A percentile compares a stretch with the other conserved stretches of the same genome.
These are phyloP conservation scores for Thuja plicata DNA, from an alignment of 83 land plant genomes.

Conservation along the genomic window DNA sequence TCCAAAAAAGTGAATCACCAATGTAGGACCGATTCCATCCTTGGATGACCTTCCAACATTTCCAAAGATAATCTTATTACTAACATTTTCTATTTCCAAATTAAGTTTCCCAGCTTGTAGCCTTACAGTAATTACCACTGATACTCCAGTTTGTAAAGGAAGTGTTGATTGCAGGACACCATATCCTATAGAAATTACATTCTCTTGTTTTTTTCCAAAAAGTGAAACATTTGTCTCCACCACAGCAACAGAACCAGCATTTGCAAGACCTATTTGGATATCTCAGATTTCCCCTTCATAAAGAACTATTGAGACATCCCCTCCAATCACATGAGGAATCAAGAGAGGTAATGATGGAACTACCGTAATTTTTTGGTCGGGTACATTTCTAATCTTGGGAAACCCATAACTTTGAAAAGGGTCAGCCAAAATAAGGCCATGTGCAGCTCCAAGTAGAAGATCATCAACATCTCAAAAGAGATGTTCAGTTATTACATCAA, in stretches of 20 bases:
- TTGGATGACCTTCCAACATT: constrained; percentile 40
- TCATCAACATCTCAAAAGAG: constrained; percentile 83
- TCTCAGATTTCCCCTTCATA: constrained; percentile 98
- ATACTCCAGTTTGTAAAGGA: constrained; percentile 87
- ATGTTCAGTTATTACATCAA: constrained; percentile 90
- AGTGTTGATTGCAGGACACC: constrained; percentile 67
- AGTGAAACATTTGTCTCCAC: constrained; percentile 80
- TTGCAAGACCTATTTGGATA: constrained; percentile 71
- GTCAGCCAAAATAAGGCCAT: constrained; percentile 81
- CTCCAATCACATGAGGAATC: constrained; percentile 79
- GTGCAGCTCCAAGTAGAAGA: constrained; percentile 67
- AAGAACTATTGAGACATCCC: constrained; percentile 74
- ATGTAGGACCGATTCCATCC: constrained; percentile 65
- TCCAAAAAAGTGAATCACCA: constrained; percentile 92
- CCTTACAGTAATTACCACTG: constrained; percentile 67
- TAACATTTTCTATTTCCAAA: constrained; percentile 44
- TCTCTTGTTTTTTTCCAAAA: constrained; percentile 84
- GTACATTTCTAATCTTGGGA: constrained; percentile 44
- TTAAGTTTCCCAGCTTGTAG: constrained; percentile 80
- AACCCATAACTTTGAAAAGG: constrained; percentile 81
- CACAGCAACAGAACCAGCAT: constrained; percentile 88
- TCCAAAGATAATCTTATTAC: constrained; percentile 34
- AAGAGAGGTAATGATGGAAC: constrained; percentile 84
- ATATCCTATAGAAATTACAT: constrained; percentile 65
- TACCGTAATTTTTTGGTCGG: constrained; percentile 65